Base-by-base conservation (phyloP, 1,284 basidiomycete genomes). In the Tausonia pullulans region DNA sequence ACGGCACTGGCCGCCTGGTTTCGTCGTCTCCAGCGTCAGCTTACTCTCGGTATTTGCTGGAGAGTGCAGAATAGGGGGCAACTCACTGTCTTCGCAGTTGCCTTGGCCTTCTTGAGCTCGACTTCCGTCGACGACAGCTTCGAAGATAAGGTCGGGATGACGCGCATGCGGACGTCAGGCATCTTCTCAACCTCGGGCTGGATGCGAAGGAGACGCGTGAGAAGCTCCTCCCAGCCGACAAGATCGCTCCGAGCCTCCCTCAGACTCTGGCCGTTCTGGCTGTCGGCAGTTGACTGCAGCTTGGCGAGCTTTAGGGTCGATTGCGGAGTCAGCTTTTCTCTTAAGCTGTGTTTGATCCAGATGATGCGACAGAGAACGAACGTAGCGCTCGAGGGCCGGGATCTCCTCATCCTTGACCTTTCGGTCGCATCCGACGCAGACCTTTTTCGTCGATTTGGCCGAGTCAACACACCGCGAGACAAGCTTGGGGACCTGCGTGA, bases 401-500 rank as follows among this genome's bases (percentile, higher is more conserved):
- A 85, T 73, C 76, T 71, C 3, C 73, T 75, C 46, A 1, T 55
- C 80, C 69, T 81, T 78, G 68, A 88, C 82, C 70, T 78, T 78
- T 5, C 93, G 83, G 68, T 84, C 83, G 73, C 94, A 97, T 4
- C 85, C 84, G 27, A 83, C 78, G 71, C 94, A 98, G 3, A 80
- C 78, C 69, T 87, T 84, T 68, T 84, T 82, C 46, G 79, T 76
- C 72, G 27, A 27, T 50, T 50, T n/a, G 48, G n/a, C 48, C 48
- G 9, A n/a, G 48, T 53, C 16, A 53, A 53, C 52, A 7, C 27
- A 27, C 27, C 27, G 27, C 27, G 83, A 83, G 16, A 86, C 88
- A 0, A 78, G 75, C 40, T 79, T 77, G 9, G 91, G 79, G 40
- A 94, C 75, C 2, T 78, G 76, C 63, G 87, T 78, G 71, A 86